Conservation (phyloP, 495 filamentous ascomycete genomes). For the Hypoxylon crocopeplum region DNA sequence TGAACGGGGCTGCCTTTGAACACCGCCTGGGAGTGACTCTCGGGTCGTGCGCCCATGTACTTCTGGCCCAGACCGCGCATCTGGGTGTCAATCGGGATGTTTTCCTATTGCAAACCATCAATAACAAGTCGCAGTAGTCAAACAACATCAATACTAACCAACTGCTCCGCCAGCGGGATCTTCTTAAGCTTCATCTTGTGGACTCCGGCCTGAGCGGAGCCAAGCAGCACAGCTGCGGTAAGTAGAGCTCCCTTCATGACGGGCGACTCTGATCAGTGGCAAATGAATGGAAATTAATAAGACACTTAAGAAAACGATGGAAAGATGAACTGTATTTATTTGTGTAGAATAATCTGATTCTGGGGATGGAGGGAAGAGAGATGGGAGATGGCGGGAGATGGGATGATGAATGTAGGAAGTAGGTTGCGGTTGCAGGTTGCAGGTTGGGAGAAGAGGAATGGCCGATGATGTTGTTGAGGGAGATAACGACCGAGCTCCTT, state of each 20-base stretch:
- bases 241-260: constrained; percentile 82
- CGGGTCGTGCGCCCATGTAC: constrained; percentile 87
- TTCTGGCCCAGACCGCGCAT: constrained; percentile 83
- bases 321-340: not conserved
- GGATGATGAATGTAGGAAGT: constrained; percentile 2
- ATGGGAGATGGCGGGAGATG: constrained; percentile 18
- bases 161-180: constrained; percentile 88
- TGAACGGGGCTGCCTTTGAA: constrained; percentile 79
- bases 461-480: constrained; percentile 33
- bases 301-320: constrained; percentile 5
- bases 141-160: constrained; percentile 64
- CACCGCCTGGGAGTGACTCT: constrained; percentile 71
- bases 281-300: constrained; percentile 19
- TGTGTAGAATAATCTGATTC: constrained; percentile 1
- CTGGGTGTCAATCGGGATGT: constrained; percentile 81
- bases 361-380: constrained; percentile 15
- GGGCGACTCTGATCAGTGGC: constrained; percentile 40
- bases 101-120: constrained; percentile 57
- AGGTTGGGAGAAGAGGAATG: constrained; percentile 27
- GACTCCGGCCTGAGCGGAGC: constrained; percentile 79
- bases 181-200: constrained; percentile 98
- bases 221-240: constrained; percentile 80
- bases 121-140: constrained; percentile 4
- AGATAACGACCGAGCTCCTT: constrained; percentile 35
- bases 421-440: constrained; percentile 6